Conservation (phyloP, 345 rosid species). For the Linum usitatissimum region DNA sequence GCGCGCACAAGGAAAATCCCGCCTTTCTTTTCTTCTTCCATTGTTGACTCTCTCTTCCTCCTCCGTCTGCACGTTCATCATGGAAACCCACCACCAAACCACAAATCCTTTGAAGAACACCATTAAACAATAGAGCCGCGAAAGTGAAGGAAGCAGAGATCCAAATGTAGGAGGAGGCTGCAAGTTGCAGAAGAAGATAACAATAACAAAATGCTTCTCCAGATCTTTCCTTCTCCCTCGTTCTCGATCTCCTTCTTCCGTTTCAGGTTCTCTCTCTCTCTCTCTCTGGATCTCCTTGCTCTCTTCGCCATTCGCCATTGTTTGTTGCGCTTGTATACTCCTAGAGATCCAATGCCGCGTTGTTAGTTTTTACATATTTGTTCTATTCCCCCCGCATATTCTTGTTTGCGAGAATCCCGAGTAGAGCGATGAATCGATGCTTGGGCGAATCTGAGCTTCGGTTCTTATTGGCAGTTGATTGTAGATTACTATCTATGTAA, state of each 20-base stretch:
- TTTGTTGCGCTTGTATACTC: not conserved
- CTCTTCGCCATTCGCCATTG: not conserved
- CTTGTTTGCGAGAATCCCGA: not conserved
- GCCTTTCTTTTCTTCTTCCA: not conserved
- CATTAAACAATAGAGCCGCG: too few species aligned
- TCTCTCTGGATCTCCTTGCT: not conserved
- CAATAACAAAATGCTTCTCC: not conserved
- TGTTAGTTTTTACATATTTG: not conserved
- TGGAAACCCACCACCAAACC: not conserved
- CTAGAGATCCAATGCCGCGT: not conserved
- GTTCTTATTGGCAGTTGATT: too few species aligned
- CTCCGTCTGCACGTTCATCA: not conserved
- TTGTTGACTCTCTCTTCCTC: not conserved
- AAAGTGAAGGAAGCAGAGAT: not conserved
- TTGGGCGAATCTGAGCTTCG: too few species aligned
- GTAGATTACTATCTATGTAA: too few species aligned
- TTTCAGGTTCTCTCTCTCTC: not conserved
- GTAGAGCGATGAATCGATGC: not conserved
- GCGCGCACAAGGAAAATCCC: not conserved
- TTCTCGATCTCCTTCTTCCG: not conserved
- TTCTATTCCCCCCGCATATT: too few species aligned
- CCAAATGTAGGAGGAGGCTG: not conserved
- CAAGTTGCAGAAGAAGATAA: not conserved
- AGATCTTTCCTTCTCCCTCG: not conserved
- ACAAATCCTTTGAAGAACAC: not conserved